A percentile compares a stretch with the other conserved stretches of the same genome.
phyloP scores from a whole-genome alignment of 2,329 filamentous ascomycete genomes.

The Emergomyces pasteurianus region DNA sequence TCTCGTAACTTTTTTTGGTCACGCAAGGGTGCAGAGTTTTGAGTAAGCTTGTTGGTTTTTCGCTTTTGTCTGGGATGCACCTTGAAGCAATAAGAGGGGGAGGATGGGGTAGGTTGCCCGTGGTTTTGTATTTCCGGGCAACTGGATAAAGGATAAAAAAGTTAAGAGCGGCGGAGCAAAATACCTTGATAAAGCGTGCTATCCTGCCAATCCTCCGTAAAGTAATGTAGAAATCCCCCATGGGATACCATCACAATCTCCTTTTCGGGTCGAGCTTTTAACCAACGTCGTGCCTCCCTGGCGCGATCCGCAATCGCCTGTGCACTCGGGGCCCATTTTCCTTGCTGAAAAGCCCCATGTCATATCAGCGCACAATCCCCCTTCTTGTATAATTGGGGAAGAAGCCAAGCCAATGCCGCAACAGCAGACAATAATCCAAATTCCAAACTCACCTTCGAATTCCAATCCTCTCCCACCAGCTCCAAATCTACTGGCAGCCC shows the following conservation, averaged over 20 bases:
- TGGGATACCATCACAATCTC: constrained; percentile 70
- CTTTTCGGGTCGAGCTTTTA: constrained; percentile 44
- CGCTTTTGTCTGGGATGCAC: not conserved
- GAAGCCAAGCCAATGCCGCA: not conserved
- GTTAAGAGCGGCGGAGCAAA: constrained; percentile 3
- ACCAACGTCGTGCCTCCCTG: constrained; percentile 45
- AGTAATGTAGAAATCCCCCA: constrained; percentile 71
- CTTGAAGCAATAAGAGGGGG: not conserved
- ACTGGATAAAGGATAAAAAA: not conserved
- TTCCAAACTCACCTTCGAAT: constrained; percentile 43
- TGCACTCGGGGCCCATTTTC: constrained; percentile 34
- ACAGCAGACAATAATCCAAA: not conserved
- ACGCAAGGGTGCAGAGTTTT: constrained; percentile 2
- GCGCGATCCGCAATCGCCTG: constrained; percentile 50
- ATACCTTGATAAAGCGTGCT: constrained; percentile 36
- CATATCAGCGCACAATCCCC: not conserved
- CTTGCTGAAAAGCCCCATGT: constrained; percentile 17
- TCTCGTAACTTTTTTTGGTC: constrained; percentile 11
- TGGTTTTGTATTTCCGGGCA: not conserved
- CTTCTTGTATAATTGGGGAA: not conserved
- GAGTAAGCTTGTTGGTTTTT: not conserved
- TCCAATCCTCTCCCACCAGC: constrained; percentile 56
- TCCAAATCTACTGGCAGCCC: constrained; percentile 49
- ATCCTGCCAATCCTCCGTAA: constrained; percentile 70
- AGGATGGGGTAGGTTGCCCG: not conserved